phyloP scores from a whole-genome alignment of 805 yeast genomes.

The Candida gorgasii region DNA sequence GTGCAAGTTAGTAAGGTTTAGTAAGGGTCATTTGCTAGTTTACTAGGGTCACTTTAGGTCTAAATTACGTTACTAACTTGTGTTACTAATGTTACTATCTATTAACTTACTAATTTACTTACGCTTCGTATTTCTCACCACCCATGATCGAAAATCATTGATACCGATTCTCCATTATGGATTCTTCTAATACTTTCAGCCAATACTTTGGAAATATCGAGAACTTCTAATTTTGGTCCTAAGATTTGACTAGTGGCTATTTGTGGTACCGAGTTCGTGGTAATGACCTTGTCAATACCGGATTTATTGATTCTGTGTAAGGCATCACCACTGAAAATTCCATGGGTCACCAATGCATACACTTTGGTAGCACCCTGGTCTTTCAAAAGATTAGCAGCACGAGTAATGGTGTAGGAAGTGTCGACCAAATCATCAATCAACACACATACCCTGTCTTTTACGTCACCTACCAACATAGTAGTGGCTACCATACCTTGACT shows the following conservation, averaged over 20 bases:
- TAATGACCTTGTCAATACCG: slow-evolving; percentile 78
- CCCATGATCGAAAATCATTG: slow-evolving; percentile 88
- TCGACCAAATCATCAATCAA: slow-evolving; percentile 92
- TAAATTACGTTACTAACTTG: too few species aligned
- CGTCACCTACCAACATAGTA: slow-evolving; percentile 96
- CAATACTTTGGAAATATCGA: slow-evolving; percentile 85
- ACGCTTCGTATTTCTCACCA: too few species aligned
- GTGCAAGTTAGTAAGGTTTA: too few species aligned
- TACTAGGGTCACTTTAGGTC: too few species aligned
- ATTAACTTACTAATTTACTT: too few species aligned
- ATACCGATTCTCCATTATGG: slow-evolving; percentile 95
- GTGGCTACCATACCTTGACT: slow-evolving; percentile 57
- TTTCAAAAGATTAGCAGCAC: slow-evolving; percentile 89
- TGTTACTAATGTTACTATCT: too few species aligned
- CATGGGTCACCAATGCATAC: slow-evolving; percentile 89
- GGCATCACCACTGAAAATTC: slow-evolving; percentile 91
- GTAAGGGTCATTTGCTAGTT: too few species aligned
- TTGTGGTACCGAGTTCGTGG: slow-evolving; percentile 93
- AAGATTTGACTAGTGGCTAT: slow-evolving; percentile 47
- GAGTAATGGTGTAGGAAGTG: slow-evolving; percentile 85
- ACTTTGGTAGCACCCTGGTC: slow-evolving; percentile 91
- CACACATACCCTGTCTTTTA: slow-evolving; percentile 81
- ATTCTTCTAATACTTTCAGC: slow-evolving; percentile 96
- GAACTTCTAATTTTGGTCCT: slow-evolving; percentile 64
- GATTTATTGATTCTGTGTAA: slow-evolving; percentile 64